phyloP scores from a whole-genome alignment of 345 rosid genomes.

The Eucalyptus curtisii region DNA sequence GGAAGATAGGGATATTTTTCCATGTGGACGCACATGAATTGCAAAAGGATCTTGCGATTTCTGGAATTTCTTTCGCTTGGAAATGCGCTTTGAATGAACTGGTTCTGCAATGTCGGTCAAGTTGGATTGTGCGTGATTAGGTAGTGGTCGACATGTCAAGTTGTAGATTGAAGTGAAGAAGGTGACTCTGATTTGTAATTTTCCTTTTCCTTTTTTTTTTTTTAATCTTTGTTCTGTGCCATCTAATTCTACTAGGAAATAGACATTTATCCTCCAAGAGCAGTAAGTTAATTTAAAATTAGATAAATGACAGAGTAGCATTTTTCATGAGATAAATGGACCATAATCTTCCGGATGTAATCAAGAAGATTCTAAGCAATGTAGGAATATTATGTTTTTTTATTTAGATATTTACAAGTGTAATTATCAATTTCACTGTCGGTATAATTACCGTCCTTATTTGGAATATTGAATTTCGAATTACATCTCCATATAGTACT shows the following conservation, averaged over 20 bases:
- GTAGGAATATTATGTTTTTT: background rate
- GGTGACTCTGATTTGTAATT: background rate
- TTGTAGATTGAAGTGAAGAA: background rate
- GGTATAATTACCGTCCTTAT: background rate
- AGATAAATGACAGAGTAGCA: background rate
- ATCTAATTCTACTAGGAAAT: background rate
- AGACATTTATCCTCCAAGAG: background rate
- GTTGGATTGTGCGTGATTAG: background rate
- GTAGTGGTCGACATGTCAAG: background rate
- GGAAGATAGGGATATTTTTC: background rate
- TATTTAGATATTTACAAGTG: background rate
- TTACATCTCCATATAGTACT: background rate
- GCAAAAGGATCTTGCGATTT: background rate
- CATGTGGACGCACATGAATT: background rate
- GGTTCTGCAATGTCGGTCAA: background rate
- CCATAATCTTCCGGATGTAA: too few species aligned
- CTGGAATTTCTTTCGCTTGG: background rate
- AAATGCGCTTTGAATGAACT: background rate
- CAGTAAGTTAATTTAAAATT: background rate
- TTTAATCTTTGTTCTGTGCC: background rate
- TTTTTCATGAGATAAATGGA: background rate
- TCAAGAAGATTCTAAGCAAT: background rate
- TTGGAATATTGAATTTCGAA: background rate
- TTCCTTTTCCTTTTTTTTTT: background rate
- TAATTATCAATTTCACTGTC: background rate